Evolutionary conservation across 1,139 yeast species (phyloP), one percentile per base, ranked within the genome.

Genomic region (Candida frijolesensis): DNA sequence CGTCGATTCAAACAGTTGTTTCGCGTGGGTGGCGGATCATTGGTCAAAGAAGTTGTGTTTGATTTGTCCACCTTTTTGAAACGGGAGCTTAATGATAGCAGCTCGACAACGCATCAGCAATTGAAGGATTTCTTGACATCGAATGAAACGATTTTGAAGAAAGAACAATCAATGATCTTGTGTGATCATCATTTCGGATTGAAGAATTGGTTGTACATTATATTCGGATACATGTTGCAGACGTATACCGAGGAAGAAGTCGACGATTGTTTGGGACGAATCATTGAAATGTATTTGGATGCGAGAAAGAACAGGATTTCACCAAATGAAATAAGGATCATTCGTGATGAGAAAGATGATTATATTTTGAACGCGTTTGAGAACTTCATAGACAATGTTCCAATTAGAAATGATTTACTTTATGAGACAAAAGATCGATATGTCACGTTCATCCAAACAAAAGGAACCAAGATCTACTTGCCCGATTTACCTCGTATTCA

Each of bases 41-140:
- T 65, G 6, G 62, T 74, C 45, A 74, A 74, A 56, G 59, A 63
- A 5, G 59, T 71, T 29, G 78, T 74, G 6, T 65, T 64, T 46
- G 78, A 73, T 50, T 61, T 74, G 48, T 60, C 74, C 18, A 62
- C 71, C n/a, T 74, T 72, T 51, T 61, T 74, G 39, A 69, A 67
- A 53, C 52, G 60, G 22, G 78, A 72, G 46, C 60, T 70, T 51
- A 51, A 43, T 39, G 59, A 58, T 18, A 52, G 52, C 15, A 51
- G 59, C 19, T 57, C 62, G 16, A 51, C 46, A 2, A 56, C 65
- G 4, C 63, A 65, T 10, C 47, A 57, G 27, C 61, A 67, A 47
- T 61, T 72, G 49, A 61, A 60, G 39, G 62, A 65, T 22, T 61
- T 72, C 45, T 53, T 62, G 42, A 58, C 59, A 15, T 54, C 60